Evolutionary conservation across 2,329 filamentous ascomycete genomes (phyloP).

Genomic region (Coniochaeta sp.): DNA sequence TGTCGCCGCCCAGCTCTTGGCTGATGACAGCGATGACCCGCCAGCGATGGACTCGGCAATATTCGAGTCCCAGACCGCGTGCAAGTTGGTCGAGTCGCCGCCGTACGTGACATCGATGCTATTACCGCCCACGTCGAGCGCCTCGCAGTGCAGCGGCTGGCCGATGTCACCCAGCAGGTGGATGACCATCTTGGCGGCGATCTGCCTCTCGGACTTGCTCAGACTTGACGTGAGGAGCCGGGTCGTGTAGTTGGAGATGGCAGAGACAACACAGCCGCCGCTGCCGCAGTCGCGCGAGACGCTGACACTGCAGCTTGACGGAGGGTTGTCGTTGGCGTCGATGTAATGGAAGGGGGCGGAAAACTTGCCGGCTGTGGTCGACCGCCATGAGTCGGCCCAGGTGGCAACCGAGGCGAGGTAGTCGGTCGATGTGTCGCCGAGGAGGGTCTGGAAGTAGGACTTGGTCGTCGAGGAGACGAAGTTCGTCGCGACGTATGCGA

Average conservation of each 20-base stretch:
- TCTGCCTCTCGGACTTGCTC: slow-evolving; percentile 18
- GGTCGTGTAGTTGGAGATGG: slow-evolving; percentile 29
- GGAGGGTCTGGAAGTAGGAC: slow-evolving; percentile 32
- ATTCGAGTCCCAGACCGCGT: slow-evolving; percentile 52
- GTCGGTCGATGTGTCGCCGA: slow-evolving; percentile 33
- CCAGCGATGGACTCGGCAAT: slow-evolving; percentile 41
- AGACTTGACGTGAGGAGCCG: slow-evolving; percentile 18
- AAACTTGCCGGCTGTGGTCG: slow-evolving; percentile 36
- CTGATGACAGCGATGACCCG: slow-evolving; percentile 24
- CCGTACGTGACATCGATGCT: slow-evolving; percentile 46
- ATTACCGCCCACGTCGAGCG: slow-evolving; percentile 46
- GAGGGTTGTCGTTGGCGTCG: slow-evolving; percentile 43
- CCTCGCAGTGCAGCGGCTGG: slow-evolving; percentile 47
- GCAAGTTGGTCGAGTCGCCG: slow-evolving; percentile 46
- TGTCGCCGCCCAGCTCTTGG: slow-evolving; percentile 28
- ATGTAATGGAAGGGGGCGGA: slow-evolving; percentile 42
- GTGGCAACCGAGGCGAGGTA: slow-evolving; percentile 42
- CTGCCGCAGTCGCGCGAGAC: slow-evolving; percentile 34
- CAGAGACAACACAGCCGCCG: slow-evolving; percentile 35
- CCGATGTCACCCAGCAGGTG: slow-evolving; percentile 50
- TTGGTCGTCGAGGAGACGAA: slow-evolving; percentile 34
- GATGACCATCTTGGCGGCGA: slow-evolving; percentile 30
- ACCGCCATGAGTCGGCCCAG: slow-evolving; percentile 41
- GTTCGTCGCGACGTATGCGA: slow-evolving; percentile 44
- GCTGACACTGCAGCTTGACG: slow-evolving; percentile 33